These are phyloP conservation scores for Lasiodiplodia hormozganensis DNA, from an alignment of 2,329 filamentous ascomycete genomes.

Conservation along the genomic window DNA sequence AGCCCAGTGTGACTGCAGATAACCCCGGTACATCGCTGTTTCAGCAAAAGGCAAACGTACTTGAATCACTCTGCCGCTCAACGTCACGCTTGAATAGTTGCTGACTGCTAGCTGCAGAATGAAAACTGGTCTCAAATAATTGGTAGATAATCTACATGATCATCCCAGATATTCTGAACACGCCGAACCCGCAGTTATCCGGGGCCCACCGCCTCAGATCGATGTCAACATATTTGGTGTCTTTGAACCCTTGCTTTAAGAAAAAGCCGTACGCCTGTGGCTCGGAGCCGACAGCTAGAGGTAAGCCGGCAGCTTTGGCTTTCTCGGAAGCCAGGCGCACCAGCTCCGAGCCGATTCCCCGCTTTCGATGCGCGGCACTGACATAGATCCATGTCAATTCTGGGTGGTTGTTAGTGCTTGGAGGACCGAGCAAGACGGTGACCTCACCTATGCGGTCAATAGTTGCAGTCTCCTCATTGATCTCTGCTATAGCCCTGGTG, in stretches of 20 bases:
- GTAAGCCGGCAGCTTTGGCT: constrained; percentile 1
- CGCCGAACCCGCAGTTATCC: constrained; percentile 14
- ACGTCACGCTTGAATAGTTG: too few relatives aligned
- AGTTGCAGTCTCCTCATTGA: not conserved
- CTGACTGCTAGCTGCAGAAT: too few relatives aligned
- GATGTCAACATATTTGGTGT: constrained; percentile 21
- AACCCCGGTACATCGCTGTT: too few relatives aligned
- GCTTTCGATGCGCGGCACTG: not conserved
- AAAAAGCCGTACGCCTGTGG: constrained; percentile 9
- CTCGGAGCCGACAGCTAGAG: constrained; percentile 8
- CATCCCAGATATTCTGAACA: not conserved
- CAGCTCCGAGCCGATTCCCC: constrained; percentile 14
- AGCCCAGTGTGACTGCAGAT: too few relatives aligned
- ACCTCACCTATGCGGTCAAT: not conserved
- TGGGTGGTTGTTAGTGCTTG: not conserved
- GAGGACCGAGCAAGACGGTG: too few relatives aligned
- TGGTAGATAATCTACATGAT: not conserved
- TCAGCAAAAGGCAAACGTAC: too few relatives aligned
- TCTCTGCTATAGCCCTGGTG: not conserved
- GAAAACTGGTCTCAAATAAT: too few relatives aligned
- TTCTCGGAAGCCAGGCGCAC: constrained; percentile 12
- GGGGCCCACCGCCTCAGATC: constrained; percentile 20
- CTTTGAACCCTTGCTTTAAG: not conserved
- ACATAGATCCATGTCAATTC: constrained; percentile 27
- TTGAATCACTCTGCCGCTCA: too few relatives aligned